phyloP scores from a whole-genome alignment of 176 grass and related monocot species.

The Eragrostis nindensis region DNA sequence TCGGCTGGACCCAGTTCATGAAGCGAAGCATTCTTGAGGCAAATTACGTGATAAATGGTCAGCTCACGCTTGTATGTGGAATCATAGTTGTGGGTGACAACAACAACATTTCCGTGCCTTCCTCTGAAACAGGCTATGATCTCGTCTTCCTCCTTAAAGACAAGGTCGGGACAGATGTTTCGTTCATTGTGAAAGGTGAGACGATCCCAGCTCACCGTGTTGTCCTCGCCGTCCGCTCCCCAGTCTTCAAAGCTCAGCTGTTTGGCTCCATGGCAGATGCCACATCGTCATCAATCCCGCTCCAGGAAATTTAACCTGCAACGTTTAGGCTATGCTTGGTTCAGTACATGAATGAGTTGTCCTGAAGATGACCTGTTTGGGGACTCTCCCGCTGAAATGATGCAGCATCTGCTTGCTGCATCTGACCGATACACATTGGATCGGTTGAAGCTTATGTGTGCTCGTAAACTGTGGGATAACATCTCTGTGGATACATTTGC shows the following conservation, averaged over 20 bases:
- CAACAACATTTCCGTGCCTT: background rate
- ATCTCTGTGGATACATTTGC: background rate
- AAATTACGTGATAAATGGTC: background rate
- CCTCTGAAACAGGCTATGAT: too few species aligned
- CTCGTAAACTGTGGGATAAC: background rate
- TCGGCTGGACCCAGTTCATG: background rate
- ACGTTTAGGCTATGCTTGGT: too few species aligned
- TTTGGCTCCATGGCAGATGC: too few species aligned
- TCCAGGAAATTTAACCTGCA: too few species aligned
- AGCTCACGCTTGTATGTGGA: background rate
- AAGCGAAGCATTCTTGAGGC: background rate
- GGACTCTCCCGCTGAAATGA: background rate
- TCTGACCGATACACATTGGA: background rate
- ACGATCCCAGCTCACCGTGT: too few species aligned
- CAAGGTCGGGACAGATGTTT: too few species aligned
- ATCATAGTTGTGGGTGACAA: background rate
- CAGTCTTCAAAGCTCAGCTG: too few species aligned
- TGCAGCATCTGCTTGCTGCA: background rate
- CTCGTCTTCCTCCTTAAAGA: too few species aligned
- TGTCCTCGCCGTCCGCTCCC: too few species aligned
- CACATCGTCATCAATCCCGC: too few species aligned
- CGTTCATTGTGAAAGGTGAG: too few species aligned
- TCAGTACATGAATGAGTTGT: too few species aligned
- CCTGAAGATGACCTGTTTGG: background rate
- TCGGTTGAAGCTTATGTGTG: background rate